Evolutionary conservation across 2,329 filamentous ascomycete species (phyloP), one percentile per base, ranked within the genome.

Genomic region (Epichloe typhina): DNA sequence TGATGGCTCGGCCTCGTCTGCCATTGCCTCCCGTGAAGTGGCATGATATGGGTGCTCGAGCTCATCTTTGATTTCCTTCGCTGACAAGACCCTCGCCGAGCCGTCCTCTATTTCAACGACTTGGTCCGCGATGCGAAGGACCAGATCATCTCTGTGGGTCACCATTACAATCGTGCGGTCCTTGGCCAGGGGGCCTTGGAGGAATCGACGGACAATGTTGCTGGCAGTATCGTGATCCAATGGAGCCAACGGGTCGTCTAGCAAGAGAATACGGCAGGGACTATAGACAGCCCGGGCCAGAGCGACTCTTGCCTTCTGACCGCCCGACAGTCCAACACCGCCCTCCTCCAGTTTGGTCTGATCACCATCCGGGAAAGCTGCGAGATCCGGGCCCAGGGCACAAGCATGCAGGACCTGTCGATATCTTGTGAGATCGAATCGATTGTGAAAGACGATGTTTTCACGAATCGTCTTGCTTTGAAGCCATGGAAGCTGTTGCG

Each of bases 91-190:
- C 42, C 65, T 70, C 3, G 79, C 82, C 47, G 64, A 68, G 1
- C 85, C 84, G 37, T 83, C 71, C 1, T 73, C 64, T 9, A 95
- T 74, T 51, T 89, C 80, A 9, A 95, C 68, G 15, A 88, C 75
- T 59, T 93, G 85, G 46, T 82, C 72, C 2, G 88, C 86, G 42
- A 89, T 71, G n/a, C 77, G 73, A 19, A 80, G 76, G 53, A 88
- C 86, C 9, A 95, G 69, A 54, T 90, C 83, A n/a, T 90, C 83
- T 38, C 83, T 75, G 62, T 89, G 85, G 0, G 88, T 89, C 46
- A 91, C 86, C 41, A 89, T 79, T n/a, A 93, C 77, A 0, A 87
- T 82, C 0, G 84, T 86, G 5, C 86, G 76, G 6, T 72, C 75
- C 50, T 80, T 76, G 9, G 76, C 69, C 0, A 84, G 76, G 0